Percentiles rank a stretch among this genome's conserved stretches.
phyloP scores from a whole-genome alignment of 208 protist species.

The Acanthamoeba castellanii region DNA sequence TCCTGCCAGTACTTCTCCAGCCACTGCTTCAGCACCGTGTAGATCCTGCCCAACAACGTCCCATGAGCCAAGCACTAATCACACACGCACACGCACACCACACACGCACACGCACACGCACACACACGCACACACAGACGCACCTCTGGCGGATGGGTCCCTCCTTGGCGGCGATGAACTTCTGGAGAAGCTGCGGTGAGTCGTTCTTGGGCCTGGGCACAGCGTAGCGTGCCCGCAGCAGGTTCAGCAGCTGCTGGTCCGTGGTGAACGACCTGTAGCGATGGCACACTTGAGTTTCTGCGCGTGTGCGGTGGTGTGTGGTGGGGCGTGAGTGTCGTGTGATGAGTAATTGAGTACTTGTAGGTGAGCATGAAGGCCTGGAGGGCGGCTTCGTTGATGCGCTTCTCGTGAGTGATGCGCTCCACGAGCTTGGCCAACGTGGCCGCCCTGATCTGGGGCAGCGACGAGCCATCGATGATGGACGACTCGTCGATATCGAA shows the following conservation, averaged over 20 bases:
- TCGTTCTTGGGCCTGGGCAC: constrained; percentile 58
- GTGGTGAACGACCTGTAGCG: constrained; percentile 23
- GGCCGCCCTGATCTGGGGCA: constrained; percentile 71
- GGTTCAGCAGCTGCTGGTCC: not conserved
- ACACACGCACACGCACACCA: too few relatives aligned
- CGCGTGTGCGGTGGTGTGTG: too few relatives aligned
- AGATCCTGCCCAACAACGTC: not conserved
- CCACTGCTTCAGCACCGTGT: constrained; percentile 9
- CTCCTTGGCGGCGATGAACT: constrained; percentile 21
- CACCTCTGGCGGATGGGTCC: constrained; percentile 22
- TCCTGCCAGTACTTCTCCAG: constrained; percentile 22
- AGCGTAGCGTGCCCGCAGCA: not conserved
- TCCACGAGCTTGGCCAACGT: constrained; percentile 75
- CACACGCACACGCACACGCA: not conserved
- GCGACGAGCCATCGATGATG: constrained; percentile 33
- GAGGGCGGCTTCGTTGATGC: not conserved
- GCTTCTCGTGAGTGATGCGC: constrained; percentile 71
- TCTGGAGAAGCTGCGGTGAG: not conserved
- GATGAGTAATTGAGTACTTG: constrained; percentile 60
- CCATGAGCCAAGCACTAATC: not conserved
- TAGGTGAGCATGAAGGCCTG: constrained; percentile 77
- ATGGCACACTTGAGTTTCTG: not conserved
- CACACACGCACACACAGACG: not conserved
- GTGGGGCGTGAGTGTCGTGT: too few relatives aligned
- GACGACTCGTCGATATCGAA: constrained; percentile 70